Evolutionary conservation across 2,329 filamentous ascomycete genomes (phyloP).

Genomic region (Bipolaris sorokiniana): DNA sequence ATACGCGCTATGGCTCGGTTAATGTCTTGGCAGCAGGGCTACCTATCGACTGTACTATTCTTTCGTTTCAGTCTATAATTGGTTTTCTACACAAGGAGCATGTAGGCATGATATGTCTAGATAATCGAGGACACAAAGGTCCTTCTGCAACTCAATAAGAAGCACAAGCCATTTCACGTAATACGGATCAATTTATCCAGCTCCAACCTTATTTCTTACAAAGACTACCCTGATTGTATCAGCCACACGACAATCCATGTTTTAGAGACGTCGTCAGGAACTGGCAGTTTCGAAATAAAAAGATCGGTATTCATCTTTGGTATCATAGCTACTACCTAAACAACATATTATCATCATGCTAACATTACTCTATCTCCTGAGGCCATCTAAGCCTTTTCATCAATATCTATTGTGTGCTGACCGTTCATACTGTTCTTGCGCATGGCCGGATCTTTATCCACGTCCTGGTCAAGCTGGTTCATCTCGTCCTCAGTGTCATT

Average conservation of each 20-base stretch:
- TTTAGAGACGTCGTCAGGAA: too few species aligned
- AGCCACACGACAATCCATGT: background rate
- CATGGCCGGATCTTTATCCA: conserved; percentile 41
- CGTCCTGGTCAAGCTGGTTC: conserved; percentile 46
- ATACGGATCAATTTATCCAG: too few species aligned
- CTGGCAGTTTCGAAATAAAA: background rate
- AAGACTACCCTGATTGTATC: too few species aligned
- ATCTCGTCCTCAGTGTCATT: conserved; percentile 47
- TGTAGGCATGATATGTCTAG: too few species aligned
- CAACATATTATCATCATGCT: conserved; percentile 10
- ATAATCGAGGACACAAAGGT: too few species aligned
- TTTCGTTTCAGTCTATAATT: too few species aligned
- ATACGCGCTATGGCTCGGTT: background rate
- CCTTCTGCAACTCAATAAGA: too few species aligned
- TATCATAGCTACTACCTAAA: conserved; percentile 9
- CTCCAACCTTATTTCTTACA: too few species aligned
- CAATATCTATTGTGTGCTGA: conserved; percentile 26
- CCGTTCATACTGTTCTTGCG: conserved; percentile 32
- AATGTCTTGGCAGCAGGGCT: background rate
- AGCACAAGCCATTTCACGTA: too few species aligned
- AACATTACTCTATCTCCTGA: background rate
- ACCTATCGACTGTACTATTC: too few species aligned
- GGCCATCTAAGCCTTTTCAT: conserved; percentile 20
- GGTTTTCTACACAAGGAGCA: too few species aligned
- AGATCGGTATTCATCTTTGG: conserved; percentile 9